These are phyloP conservation scores for Trypanosoma boissoni DNA, from an alignment of 208 protist species.

Conservation along the genomic window DNA sequence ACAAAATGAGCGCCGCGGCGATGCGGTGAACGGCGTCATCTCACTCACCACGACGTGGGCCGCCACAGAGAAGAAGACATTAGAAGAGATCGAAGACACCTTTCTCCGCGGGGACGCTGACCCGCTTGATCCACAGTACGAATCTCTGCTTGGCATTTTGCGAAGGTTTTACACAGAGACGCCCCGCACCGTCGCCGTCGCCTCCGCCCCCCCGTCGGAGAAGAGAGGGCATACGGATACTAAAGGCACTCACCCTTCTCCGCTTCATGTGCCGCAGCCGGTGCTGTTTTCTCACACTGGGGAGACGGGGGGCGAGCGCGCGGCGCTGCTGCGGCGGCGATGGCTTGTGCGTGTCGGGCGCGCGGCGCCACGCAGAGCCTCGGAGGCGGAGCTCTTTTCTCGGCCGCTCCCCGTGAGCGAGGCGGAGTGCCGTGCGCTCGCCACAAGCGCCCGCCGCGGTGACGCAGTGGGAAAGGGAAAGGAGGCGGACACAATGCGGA, in stretches of 20 bases:
- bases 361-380: slow-evolving; percentile 28
- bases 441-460: slow-evolving; percentile 24
- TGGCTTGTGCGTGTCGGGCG: slow-evolving; percentile 42
- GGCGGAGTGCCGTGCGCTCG: slow-evolving; percentile 31
- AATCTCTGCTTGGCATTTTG: slow-evolving; percentile 47
- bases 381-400: slow-evolving; percentile 47
- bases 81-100: slow-evolving; percentile 56
- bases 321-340: slow-evolving; percentile 51
- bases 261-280: too few species aligned
- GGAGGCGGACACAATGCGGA: too few species aligned
- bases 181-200: slow-evolving; percentile 18
- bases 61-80: slow-evolving; percentile 42
- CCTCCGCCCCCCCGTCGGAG: too few species aligned
- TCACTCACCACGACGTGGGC: slow-evolving; percentile 76
- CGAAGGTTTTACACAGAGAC: slow-evolving; percentile 52
- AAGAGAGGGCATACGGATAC: too few species aligned
- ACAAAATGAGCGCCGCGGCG: slow-evolving; percentile 8
- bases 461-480: slow-evolving; percentile 26
- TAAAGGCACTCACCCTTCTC: too few species aligned
- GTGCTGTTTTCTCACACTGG: too few species aligned
- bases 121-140: slow-evolving; percentile 66
- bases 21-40: slow-evolving; percentile 40
- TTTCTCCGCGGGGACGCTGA: slow-evolving; percentile 61
- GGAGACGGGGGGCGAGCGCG: slow-evolving; percentile 26
- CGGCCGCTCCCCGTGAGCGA: slow-evolving; percentile 57